phyloP scores from a whole-genome alignment of 768 basidiomycete genomes.

The Mycena rosella region DNA sequence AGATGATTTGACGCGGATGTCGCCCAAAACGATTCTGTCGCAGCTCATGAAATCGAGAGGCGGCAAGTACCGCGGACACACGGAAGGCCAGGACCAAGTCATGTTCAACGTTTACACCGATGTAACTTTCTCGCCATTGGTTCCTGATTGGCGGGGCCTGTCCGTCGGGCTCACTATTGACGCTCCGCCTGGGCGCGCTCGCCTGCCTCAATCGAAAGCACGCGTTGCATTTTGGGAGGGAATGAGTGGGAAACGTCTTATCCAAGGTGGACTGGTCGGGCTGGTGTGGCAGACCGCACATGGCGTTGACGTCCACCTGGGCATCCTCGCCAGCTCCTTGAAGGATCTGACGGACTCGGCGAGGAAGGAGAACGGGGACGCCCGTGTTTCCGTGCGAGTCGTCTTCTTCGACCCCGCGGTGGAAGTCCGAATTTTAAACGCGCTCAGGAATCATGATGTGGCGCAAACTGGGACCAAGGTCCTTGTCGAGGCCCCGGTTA shows the following conservation, averaged over 20 bases:
- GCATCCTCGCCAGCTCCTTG: slow-evolving; percentile 58
- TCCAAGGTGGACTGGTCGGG: slow-evolving; percentile 73
- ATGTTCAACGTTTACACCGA: slow-evolving; percentile 76
- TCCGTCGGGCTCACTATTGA: slow-evolving; percentile 60
- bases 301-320: slow-evolving; percentile 63
- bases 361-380: slow-evolving; percentile 37
- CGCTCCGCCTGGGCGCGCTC: slow-evolving; percentile 69
- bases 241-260: slow-evolving; percentile 68
- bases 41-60: slow-evolving; percentile 65
- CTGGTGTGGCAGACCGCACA: slow-evolving; percentile 60
- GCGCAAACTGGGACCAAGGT: slow-evolving; percentile 46
- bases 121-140: slow-evolving; percentile 59
- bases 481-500: slow-evolving; percentile 71
- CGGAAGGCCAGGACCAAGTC: slow-evolving; percentile 58
- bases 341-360: slow-evolving; percentile 62
- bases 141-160: slow-evolving; percentile 66
- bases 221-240: slow-evolving; percentile 74
- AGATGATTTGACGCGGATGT: slow-evolving; percentile 53
- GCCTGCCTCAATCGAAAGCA: slow-evolving; percentile 49
- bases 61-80: slow-evolving; percentile 66
- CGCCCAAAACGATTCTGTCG: slow-evolving; percentile 53
- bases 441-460: slow-evolving; percentile 38
- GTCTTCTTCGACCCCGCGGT: slow-evolving; percentile 74
- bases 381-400: slow-evolving; percentile 61
- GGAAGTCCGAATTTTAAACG: slow-evolving; percentile 59